phyloP scores from a whole-genome alignment of 2,329 filamentous ascomycete species.

The Fusarium sp. region DNA sequence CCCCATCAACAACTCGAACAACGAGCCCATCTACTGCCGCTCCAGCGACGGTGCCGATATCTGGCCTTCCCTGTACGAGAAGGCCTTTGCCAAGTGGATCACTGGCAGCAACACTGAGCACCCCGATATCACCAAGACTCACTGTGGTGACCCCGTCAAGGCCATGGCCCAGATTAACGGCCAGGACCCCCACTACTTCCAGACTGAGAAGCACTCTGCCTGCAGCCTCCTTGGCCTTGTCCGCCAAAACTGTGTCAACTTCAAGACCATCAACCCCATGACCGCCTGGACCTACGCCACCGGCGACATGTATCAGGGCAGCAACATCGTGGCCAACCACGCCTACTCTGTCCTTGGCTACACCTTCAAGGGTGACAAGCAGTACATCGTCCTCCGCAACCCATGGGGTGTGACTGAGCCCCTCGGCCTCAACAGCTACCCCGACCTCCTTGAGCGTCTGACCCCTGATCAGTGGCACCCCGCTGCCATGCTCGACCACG shows the following conservation, averaged over 20 bases:
- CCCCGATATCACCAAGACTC: slow-evolving; percentile 55
- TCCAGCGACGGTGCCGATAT: slow-evolving; percentile 55
- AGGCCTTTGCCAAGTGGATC: slow-evolving; percentile 61
- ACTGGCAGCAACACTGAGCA: slow-evolving; percentile 45
- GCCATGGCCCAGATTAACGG: slow-evolving; percentile 59
- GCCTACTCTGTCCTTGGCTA: slow-evolving; percentile 58
- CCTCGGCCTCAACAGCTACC: slow-evolving; percentile 53
- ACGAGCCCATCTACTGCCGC: slow-evolving; percentile 56
- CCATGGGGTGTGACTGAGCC: slow-evolving; percentile 59
- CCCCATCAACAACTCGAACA: slow-evolving; percentile 57
- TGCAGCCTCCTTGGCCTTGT: slow-evolving; percentile 53
- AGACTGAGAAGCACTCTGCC: slow-evolving; percentile 47
- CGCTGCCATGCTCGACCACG: slow-evolving; percentile 51
- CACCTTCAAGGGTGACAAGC: slow-evolving; percentile 49
- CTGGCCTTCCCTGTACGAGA: slow-evolving; percentile 60
- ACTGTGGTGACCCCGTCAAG: slow-evolving; percentile 57
- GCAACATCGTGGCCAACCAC: slow-evolving; percentile 58
- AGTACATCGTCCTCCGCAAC: slow-evolving; percentile 58
- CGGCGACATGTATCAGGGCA: slow-evolving; percentile 51
- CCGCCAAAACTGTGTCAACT: slow-evolving; percentile 54
- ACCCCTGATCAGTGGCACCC: slow-evolving; percentile 53
- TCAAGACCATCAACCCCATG: slow-evolving; percentile 58
- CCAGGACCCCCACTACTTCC: slow-evolving; percentile 52
- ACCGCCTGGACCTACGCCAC: slow-evolving; percentile 55
- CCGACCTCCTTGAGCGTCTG: slow-evolving; percentile 52